phyloP scores from a whole-genome alignment of 495 filamentous ascomycete species.

The Aspergillus carlsbadensis region DNA sequence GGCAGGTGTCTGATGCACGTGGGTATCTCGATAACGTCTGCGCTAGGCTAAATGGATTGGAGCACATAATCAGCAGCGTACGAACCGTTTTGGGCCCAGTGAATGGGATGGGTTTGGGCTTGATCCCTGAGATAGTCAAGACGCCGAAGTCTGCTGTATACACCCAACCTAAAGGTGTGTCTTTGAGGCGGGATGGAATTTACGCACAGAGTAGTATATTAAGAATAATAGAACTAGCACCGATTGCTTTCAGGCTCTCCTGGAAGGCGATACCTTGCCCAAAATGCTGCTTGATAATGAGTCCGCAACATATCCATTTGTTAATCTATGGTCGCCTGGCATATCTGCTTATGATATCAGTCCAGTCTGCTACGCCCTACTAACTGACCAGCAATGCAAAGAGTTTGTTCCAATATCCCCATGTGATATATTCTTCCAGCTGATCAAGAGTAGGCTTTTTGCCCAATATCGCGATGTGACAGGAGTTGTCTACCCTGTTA shows the following conservation, averaged over 20 bases:
- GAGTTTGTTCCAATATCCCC: slow-evolving; percentile 43
- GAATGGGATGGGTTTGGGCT: slow-evolving; percentile 28
- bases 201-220: slow-evolving; percentile 57
- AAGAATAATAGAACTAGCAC: too few relatives aligned
- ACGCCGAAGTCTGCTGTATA: slow-evolving; percentile 57
- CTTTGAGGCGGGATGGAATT: slow-evolving; percentile 52
- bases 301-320: slow-evolving; percentile 76
- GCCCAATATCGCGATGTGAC: slow-evolving; percentile 75
- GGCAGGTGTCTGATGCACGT: slow-evolving; percentile 39
- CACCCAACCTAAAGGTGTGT: slow-evolving; percentile 37
- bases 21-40: slow-evolving; percentile 49
- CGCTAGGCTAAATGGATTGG: slow-evolving; percentile 42
- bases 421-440: neutral
- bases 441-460: slow-evolving; percentile 71
- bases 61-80: slow-evolving; percentile 40
- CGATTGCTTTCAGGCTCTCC: too few relatives aligned
- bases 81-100: slow-evolving; percentile 40
- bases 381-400: slow-evolving; percentile 61
- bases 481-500: slow-evolving; percentile 79
- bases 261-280: too few relatives aligned
- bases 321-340: slow-evolving; percentile 59
- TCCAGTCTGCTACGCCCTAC: slow-evolving; percentile 68
- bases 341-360: slow-evolving; percentile 71
- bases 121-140: slow-evolving; percentile 46
- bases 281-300: slow-evolving; percentile 48